Evolutionary conservation across 192 early-diverging fungal species (phyloP).

Genomic region (Podila clonocystis): DNA sequence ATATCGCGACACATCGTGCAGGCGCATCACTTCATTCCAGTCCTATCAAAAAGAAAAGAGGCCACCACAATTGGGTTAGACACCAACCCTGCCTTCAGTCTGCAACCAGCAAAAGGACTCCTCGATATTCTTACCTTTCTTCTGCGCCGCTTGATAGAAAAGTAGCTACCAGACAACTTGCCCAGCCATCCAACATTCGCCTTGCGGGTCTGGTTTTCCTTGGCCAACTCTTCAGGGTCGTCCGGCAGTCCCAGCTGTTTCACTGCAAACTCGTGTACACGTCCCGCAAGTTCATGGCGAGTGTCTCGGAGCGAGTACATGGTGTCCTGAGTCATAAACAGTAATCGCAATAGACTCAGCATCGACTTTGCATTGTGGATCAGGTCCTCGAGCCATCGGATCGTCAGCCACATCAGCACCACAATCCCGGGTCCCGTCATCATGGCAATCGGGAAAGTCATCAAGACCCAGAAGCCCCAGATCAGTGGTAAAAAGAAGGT

Average conservation of each 20-base stretch:
- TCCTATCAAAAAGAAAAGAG: slow-evolving; percentile 10
- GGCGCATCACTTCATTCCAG: slow-evolving; percentile 55
- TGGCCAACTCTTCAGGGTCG: slow-evolving; percentile 50
- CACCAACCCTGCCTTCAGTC: too few species aligned
- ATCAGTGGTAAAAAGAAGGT: slow-evolving; percentile 46
- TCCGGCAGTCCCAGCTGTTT: slow-evolving; percentile 43
- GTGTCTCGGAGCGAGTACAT: slow-evolving; percentile 29
- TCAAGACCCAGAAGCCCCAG: slow-evolving; percentile 40
- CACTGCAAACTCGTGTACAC: slow-evolving; percentile 47
- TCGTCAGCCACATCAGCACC: slow-evolving; percentile 55
- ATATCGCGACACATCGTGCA: slow-evolving; percentile 51
- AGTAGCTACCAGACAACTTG: slow-evolving; percentile 43
- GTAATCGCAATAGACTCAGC: slow-evolving; percentile 27
- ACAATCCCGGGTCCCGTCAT: slow-evolving; percentile 43
- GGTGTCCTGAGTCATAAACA: slow-evolving; percentile 43
- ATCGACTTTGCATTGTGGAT: slow-evolving; percentile 50
- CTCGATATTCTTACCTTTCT: slow-evolving; percentile 19
- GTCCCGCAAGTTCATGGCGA: slow-evolving; percentile 24
- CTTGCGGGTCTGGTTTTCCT: slow-evolving; percentile 43
- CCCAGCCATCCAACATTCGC: slow-evolving; percentile 39
- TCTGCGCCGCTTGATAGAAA: slow-evolving; percentile 54
- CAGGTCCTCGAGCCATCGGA: slow-evolving; percentile 53
- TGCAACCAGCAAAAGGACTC: too few species aligned
- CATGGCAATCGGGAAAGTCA: slow-evolving; percentile 43
- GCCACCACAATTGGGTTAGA: too few species aligned